Evolutionary conservation across 352 stramenopile species (phyloP).

Genomic region (Globisporangium recalcitrans): DNA sequence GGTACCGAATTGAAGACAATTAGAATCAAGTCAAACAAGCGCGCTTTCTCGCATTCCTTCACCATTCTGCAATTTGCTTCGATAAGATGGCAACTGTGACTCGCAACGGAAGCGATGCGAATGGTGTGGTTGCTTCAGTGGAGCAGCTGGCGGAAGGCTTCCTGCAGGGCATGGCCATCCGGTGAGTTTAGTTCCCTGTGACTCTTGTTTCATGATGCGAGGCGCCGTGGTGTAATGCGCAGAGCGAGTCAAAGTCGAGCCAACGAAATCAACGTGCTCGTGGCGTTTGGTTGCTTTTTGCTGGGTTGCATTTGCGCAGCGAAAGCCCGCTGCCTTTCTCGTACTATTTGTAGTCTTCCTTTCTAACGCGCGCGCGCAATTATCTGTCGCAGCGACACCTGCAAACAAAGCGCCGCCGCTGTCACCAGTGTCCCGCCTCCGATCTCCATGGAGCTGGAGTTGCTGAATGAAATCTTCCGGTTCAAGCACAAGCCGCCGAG

Average conservation of each 20-base stretch:
- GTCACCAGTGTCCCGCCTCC: neutral
- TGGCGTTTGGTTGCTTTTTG: neutral
- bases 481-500: slow-evolving; percentile 41
- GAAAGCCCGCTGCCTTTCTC: too few species aligned
- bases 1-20: neutral
- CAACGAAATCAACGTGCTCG: neutral
- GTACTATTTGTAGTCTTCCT: neutral
- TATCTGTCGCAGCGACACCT: neutral
- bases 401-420: neutral
- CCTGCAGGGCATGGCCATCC: neutral
- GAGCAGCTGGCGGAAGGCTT: neutral
- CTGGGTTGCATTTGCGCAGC: too few species aligned
- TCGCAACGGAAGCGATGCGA: neutral
- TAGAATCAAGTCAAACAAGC: neutral
- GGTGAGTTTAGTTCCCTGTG: neutral
- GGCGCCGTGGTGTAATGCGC: neutral
- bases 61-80: neutral
- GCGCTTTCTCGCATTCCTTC: neutral
- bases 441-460: slow-evolving; percentile 4
- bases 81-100: neutral
- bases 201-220: neutral
- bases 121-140: neutral
- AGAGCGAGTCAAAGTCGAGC: neutral
- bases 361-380: neutral
- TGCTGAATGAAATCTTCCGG: slow-evolving; percentile 34